These are phyloP conservation scores for Quercus phellos DNA, from an alignment of 331 rosid genomes.

Conservation along the genomic window DNA sequence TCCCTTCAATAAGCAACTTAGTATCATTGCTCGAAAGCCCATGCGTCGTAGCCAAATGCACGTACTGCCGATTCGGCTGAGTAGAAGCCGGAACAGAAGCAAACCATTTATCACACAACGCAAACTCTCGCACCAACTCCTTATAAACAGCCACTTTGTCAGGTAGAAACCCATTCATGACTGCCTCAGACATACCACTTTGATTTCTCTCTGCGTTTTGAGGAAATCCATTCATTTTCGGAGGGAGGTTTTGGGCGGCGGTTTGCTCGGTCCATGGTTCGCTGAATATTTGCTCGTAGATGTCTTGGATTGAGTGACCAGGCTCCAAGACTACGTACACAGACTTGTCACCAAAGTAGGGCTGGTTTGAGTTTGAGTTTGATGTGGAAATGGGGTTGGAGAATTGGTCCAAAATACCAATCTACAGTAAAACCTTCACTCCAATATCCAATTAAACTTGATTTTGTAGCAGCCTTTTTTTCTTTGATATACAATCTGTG, in stretches of 20 bases:
- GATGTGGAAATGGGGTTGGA: constrained; percentile 52
- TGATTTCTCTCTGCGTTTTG: constrained; percentile 49
- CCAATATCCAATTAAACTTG: too few species aligned
- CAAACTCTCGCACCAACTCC: constrained; percentile 59
- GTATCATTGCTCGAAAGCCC: constrained; percentile 57
- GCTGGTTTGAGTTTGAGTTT: constrained; percentile 30
- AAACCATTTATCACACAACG: constrained; percentile 77
- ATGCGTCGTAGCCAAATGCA: constrained; percentile 80
- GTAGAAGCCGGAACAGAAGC: constrained; percentile 71
- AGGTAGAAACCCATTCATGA: constrained; percentile 70
- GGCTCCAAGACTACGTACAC: constrained; percentile 71
- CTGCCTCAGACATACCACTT: constrained; percentile 39
- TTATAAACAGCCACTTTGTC: constrained; percentile 43
- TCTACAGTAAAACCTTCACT: too few species aligned
- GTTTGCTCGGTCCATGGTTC: constrained; percentile 64
- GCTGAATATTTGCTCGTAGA: constrained; percentile 75
- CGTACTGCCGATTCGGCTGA: constrained; percentile 72
- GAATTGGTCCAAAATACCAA: constrained; percentile 5
- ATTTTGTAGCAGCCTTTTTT: too few species aligned
- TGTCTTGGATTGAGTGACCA: constrained; percentile 68
- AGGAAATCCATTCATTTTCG: constrained; percentile 67
- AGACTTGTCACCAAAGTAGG: constrained; percentile 35
- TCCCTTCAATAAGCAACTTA: constrained; percentile 42
- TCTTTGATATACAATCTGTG: too few species aligned
- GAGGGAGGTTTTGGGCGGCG: constrained; percentile 28